These are phyloP conservation scores for Rhypophila decipiens DNA, from an alignment of 495 filamentous ascomycete genomes.

Conservation along the genomic window DNA sequence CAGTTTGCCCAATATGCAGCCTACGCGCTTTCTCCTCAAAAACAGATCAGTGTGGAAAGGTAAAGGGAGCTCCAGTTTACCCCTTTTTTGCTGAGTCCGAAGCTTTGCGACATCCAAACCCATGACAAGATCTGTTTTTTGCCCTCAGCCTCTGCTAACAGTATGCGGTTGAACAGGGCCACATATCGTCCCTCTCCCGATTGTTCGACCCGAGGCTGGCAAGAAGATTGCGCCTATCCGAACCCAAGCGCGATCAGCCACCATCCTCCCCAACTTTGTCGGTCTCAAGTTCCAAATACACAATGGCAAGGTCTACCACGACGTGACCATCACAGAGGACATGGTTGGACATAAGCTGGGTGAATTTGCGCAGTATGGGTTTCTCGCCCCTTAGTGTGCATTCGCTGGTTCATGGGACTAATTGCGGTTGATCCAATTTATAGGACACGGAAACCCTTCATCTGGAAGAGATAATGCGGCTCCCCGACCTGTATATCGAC, in stretches of 20 bases:
- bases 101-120: background rate
- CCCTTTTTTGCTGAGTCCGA: background rate
- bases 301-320: constrained; percentile 90
- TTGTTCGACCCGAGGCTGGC: constrained; percentile 55
- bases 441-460: constrained; percentile 82
- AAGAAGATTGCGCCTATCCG: constrained; percentile 64
- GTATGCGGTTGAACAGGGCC: background rate
- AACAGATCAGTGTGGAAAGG: constrained; percentile 53
- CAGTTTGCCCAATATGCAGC: constrained; percentile 40
- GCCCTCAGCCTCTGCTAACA: background rate
- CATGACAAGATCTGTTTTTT: background rate
- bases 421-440: constrained; percentile 2
- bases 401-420: background rate
- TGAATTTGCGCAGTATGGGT: constrained; percentile 82
- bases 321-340: constrained; percentile 85
- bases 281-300: constrained; percentile 89
- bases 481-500: too few relatives aligned
- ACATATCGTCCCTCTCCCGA: constrained; percentile 48
- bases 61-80: too few relatives aligned
- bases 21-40: constrained; percentile 46
- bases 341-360: constrained; percentile 98
- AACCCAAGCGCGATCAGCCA: constrained; percentile 84
- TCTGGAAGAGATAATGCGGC: constrained; percentile 41
- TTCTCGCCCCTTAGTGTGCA: background rate
- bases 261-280: constrained; percentile 94